These are phyloP conservation scores for Russula sp. DNA, from an alignment of 768 basidiomycete species.

Conservation along the genomic window DNA sequence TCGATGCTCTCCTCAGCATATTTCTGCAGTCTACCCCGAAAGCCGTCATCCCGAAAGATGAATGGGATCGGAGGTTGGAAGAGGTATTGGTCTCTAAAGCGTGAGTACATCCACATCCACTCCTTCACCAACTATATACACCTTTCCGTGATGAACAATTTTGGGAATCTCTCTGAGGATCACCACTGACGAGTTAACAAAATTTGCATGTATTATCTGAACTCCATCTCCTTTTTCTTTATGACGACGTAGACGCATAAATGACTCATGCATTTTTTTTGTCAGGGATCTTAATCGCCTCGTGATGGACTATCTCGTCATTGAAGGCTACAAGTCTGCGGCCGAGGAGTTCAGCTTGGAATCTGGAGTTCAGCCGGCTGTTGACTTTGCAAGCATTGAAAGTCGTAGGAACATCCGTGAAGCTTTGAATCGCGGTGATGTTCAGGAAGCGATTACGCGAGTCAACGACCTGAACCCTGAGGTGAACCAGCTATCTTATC, in stretches of 20 bases:
- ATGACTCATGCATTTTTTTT: constrained; percentile 24
- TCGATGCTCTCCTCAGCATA: constrained; percentile 13
- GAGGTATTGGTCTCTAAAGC: constrained; percentile 82
- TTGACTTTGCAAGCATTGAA: constrained; percentile 91
- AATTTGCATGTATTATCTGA: constrained; percentile 92
- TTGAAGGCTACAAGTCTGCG: constrained; percentile 95
- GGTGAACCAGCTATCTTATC: constrained; percentile 52
- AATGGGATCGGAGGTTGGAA: constrained; percentile 82
- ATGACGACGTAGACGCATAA: constrained; percentile 32
- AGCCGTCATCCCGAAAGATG: constrained; percentile 64
- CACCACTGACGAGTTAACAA: constrained; percentile 58
- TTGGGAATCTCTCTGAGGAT: constrained; percentile 99
- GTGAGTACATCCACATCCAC: constrained; percentile 54
- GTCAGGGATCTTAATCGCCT: constrained; percentile 88
- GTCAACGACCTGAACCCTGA: constrained; percentile 97
- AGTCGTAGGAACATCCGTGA: constrained; percentile 93
- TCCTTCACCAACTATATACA: background rate
- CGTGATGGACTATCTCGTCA: constrained; percentile 96
- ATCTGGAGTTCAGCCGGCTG: constrained; percentile 67
- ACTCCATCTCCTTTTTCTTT: constrained; percentile 24
- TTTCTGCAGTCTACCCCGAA: constrained; percentile 44
- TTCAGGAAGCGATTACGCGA: constrained; percentile 91
- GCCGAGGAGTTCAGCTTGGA: constrained; percentile 94
- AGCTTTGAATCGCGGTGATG: constrained; percentile 89
- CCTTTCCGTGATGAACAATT: constrained; percentile 57